Percentiles rank a stretch among this genome's conserved stretches.
phyloP scores from a whole-genome alignment of 2,329 filamentous ascomycete genomes.

The Sclerotinia borealis region DNA sequence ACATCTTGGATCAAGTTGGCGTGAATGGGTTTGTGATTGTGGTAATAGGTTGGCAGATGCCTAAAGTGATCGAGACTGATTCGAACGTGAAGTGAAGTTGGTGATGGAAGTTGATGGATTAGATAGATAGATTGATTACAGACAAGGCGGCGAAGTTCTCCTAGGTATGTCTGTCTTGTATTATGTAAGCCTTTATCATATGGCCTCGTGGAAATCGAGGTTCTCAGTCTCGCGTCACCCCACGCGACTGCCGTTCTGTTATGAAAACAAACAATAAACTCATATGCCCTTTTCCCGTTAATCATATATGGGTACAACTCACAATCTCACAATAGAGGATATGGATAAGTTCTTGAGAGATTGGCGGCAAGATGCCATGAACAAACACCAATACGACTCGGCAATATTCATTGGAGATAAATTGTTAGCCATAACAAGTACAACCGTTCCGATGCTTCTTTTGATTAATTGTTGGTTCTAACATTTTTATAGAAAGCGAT shows the following conservation, averaged over 20 bases:
- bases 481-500: conserved; percentile 64
- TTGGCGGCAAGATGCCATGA: conserved; percentile 92
- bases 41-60: not conserved
- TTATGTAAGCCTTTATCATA: not conserved
- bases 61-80: not conserved
- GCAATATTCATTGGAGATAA: conserved; percentile 98
- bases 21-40: not conserved
- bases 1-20: conserved; percentile 50
- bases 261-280: conserved; percentile 4
- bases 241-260: not conserved
- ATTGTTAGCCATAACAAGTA: conserved; percentile 87
- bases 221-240: conserved; percentile 15
- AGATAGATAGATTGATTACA: not conserved
- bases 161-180: no score
- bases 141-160: conserved; percentile 1
- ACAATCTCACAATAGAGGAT: not conserved
- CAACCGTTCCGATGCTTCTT: conserved; percentile 25
- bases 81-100: not conserved
- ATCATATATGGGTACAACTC: not conserved
- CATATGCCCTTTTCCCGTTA: not conserved
- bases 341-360: conserved; percentile 94
- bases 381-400: conserved; percentile 93
- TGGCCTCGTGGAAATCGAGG: not conserved
- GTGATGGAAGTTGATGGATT: not conserved
- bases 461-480: conserved; percentile 8